phyloP scores from a whole-genome alignment of 352 stramenopile species.

The Bremia lactucae region DNA sequence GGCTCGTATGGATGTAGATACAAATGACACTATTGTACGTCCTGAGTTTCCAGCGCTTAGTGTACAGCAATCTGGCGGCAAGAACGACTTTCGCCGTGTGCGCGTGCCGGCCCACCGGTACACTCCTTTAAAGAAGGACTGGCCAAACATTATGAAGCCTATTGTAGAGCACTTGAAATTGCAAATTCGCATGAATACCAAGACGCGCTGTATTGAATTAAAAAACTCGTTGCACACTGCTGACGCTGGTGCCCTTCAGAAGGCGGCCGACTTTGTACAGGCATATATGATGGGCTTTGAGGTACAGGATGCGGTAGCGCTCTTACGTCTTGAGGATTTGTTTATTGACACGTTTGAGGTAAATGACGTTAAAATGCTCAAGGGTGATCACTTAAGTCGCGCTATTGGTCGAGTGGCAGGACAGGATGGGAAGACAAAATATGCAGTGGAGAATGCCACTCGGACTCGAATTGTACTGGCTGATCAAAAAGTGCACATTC shows the following conservation, averaged over 20 bases:
- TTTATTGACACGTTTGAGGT: constrained; percentile 98
- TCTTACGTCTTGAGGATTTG: constrained; percentile 98
- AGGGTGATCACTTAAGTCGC: constrained; percentile 96
- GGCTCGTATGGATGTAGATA: constrained; percentile 51
- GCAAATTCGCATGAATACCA: constrained; percentile 98
- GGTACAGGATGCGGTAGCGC: constrained; percentile 93
- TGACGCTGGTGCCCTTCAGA: constrained; percentile 92
- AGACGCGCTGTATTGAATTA: constrained; percentile 97
- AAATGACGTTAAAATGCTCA: constrained; percentile 95
- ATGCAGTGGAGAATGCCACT: constrained; percentile 99
- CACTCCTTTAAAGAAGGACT: constrained; percentile 97
- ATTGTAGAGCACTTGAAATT: constrained; percentile 98
- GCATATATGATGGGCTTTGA: constrained; percentile 99
- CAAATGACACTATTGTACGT: constrained; percentile 33
- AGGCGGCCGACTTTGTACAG: constrained; percentile 95
- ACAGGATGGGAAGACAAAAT: constrained; percentile 98
- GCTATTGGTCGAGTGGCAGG: constrained; percentile 97
- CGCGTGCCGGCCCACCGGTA: constrained; percentile 94
- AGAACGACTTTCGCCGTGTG: constrained; percentile 93
- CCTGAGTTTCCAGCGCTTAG: constrained; percentile 72
- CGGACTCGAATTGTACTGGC: constrained; percentile 97
- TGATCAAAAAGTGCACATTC: constrained; percentile 97
- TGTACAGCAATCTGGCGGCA: constrained; percentile 66
- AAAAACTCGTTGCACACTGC: constrained; percentile 91
- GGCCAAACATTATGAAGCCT: constrained; percentile 98